Evolutionary conservation across 495 filamentous ascomycete genomes (phyloP).

Genomic region (Immersiella caudata): DNA sequence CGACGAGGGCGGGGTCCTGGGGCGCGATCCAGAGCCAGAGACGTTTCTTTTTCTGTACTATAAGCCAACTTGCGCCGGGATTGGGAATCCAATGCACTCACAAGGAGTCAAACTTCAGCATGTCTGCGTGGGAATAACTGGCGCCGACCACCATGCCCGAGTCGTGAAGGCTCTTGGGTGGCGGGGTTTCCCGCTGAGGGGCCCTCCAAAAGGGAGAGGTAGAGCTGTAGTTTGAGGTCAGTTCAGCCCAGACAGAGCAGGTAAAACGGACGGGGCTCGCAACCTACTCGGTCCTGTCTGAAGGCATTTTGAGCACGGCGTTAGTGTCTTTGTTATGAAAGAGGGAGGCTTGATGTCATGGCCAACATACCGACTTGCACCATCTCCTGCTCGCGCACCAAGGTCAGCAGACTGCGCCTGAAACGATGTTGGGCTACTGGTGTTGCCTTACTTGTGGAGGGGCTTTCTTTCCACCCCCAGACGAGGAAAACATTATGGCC

Average conservation of each 20-base stretch:
- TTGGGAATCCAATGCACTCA: not conserved
- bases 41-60: constrained; percentile 40
- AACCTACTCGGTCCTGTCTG: constrained; percentile 66
- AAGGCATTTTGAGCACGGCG: constrained; percentile 19
- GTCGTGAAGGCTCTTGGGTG: constrained; percentile 63
- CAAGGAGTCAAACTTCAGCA: constrained; percentile 65
- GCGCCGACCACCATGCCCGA: constrained; percentile 85
- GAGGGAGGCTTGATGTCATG: constrained; percentile 31
- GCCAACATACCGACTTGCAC: constrained; percentile 86
- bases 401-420: constrained; percentile 34
- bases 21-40: constrained; percentile 48
- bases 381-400: constrained; percentile 75
- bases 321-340: constrained; percentile 34
- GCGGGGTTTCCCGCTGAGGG: constrained; percentile 52
- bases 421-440: constrained; percentile 7
- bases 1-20: constrained; percentile 53
- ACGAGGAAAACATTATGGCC: constrained; percentile 58
- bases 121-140: constrained; percentile 94
- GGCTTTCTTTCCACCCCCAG: constrained; percentile 66
- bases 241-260: not conserved
- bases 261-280: constrained; percentile 1
- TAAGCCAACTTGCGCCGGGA: constrained; percentile 20
- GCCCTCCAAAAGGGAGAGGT: constrained; percentile 90
- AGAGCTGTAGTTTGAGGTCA: constrained; percentile 54
- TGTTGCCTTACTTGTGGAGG: constrained; percentile 66